A percentile compares a stretch with the other conserved stretches of the same genome.
Evolutionary conservation across 2,329 filamentous ascomycete genomes (phyloP).

Genomic region (Colletotrichum sp.): DNA sequence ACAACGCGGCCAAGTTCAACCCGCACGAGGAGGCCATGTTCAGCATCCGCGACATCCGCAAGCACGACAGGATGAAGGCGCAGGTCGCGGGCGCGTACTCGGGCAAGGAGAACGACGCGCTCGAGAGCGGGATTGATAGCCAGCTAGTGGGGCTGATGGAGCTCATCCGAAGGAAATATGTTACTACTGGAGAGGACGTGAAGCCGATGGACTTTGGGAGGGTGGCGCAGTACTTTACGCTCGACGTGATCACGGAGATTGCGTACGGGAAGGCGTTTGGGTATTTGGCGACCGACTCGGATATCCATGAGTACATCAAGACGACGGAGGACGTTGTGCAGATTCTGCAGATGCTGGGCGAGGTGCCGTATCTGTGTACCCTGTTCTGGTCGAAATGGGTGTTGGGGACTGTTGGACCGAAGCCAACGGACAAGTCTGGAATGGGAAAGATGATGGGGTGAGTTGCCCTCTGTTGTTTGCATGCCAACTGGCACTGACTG

Average conservation of each 20-base stretch:
- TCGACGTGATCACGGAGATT: conserved; percentile 54
- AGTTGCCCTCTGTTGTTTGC: conserved; percentile 20
- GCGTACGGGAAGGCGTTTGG: conserved; percentile 51
- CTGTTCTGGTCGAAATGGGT: conserved; percentile 32
- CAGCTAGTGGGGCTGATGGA: neutral
- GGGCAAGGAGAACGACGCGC: conserved; percentile 54
- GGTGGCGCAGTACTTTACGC: conserved; percentile 50
- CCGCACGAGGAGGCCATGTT: conserved; percentile 22
- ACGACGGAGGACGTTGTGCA: conserved; percentile 42
- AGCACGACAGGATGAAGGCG: conserved; percentile 37
- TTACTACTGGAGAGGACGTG: conserved; percentile 21
- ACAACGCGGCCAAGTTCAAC: conserved; percentile 13
- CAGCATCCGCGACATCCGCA: conserved; percentile 34
- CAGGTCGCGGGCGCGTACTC: conserved; percentile 41
- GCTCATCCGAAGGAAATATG: conserved; percentile 14
- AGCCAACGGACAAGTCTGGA: conserved; percentile 14
- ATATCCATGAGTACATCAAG: conserved; percentile 47
- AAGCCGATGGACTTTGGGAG: conserved; percentile 44
- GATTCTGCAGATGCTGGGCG: conserved; percentile 41
- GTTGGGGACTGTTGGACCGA: conserved; percentile 26
- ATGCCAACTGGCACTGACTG: neutral
- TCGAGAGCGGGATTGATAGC: conserved; percentile 44
- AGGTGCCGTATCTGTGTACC: conserved; percentile 20
- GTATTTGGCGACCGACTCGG: conserved; percentile 44
- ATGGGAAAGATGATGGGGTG: conserved; percentile 22